Evolutionary conservation across 768 basidiomycete species (phyloP).

Genomic region (Gyrodon lividus): DNA sequence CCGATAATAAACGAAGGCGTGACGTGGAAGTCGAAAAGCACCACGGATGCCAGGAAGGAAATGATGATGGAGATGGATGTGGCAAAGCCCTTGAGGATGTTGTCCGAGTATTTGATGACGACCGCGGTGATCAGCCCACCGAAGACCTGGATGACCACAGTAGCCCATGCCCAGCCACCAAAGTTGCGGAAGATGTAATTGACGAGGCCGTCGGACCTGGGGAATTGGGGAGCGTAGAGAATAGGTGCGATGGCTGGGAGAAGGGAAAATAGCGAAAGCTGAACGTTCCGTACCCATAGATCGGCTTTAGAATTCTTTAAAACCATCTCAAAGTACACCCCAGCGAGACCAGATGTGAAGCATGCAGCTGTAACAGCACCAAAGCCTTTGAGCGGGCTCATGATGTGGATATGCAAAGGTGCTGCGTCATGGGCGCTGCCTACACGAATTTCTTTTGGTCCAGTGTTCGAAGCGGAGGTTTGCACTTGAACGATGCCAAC

Average conservation of each 20-base stretch:
- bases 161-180: conserved; percentile 93
- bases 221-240: conserved; percentile 48
- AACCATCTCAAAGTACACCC: conserved; percentile 94
- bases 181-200: conserved; percentile 78
- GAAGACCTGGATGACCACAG: conserved; percentile 84
- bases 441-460: conserved; percentile 41
- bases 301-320: conserved; percentile 82
- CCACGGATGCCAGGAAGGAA: conserved; percentile 91
- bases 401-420: conserved; percentile 60
- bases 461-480: conserved; percentile 41
- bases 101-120: conserved; percentile 97
- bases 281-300: conserved; percentile 89
- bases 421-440: conserved; percentile 70
- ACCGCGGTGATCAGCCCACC: conserved; percentile 93
- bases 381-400: conserved; percentile 83
- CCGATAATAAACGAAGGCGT: conserved; percentile 87
- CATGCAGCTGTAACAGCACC: conserved; percentile 82
- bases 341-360: conserved; percentile 87
- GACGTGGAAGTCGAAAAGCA: conserved; percentile 86
- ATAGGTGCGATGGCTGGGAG: conserved; percentile 86
- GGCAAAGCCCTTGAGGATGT: conserved; percentile 96
- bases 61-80: conserved; percentile 92
- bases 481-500: conserved; percentile 97
- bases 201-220: conserved; percentile 49
- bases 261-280: conserved; percentile 86